Evolutionary conservation across 1,284 basidiomycete genomes (phyloP).

Genomic region (Somion occarium): DNA sequence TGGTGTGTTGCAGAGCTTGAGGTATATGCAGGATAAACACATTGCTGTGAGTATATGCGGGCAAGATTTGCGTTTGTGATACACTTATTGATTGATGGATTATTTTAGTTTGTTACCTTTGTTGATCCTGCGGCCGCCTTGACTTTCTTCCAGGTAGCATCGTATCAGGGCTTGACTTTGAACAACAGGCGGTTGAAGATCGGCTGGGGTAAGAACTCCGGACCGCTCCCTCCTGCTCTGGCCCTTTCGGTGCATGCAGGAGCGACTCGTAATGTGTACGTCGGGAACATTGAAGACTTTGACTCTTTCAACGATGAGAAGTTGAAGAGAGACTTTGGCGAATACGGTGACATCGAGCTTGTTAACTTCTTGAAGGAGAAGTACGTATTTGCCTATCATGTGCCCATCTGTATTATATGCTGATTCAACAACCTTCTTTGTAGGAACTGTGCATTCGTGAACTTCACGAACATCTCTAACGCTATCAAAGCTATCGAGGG

Average conservation of each 20-base stretch:
- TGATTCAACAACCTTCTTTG: not conserved
- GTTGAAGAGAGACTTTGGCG: constrained; percentile 84
- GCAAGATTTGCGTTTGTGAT: constrained; percentile 5
- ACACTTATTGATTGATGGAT: constrained; percentile 6
- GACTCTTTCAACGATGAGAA: constrained; percentile 83
- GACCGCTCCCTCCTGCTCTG: constrained; percentile 76
- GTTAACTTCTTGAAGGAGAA: constrained; percentile 95
- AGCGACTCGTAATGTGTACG: constrained; percentile 91
- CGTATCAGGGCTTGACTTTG: constrained; percentile 81
- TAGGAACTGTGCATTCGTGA: constrained; percentile 92
- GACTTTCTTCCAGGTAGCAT: constrained; percentile 88
- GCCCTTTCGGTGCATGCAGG: constrained; percentile 86
- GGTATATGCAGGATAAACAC: constrained; percentile 92
- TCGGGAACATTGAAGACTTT: constrained; percentile 91
- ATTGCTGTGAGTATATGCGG: constrained; percentile 66
- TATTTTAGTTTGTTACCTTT: constrained; percentile 79
- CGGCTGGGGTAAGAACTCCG: constrained; percentile 92
- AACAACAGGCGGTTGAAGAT: constrained; percentile 91
- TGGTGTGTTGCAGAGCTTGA: constrained; percentile 85
- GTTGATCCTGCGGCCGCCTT: constrained; percentile 86
- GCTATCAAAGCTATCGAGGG: constrained; percentile 95
- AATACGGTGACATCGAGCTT: constrained; percentile 92
- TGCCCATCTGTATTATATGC: not conserved
- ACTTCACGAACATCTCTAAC: constrained; percentile 88
- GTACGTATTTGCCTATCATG: constrained; percentile 37